phyloP scores from a whole-genome alignment of 2,329 filamentous ascomycete genomes.

The Colletotrichum tanaceti region DNA sequence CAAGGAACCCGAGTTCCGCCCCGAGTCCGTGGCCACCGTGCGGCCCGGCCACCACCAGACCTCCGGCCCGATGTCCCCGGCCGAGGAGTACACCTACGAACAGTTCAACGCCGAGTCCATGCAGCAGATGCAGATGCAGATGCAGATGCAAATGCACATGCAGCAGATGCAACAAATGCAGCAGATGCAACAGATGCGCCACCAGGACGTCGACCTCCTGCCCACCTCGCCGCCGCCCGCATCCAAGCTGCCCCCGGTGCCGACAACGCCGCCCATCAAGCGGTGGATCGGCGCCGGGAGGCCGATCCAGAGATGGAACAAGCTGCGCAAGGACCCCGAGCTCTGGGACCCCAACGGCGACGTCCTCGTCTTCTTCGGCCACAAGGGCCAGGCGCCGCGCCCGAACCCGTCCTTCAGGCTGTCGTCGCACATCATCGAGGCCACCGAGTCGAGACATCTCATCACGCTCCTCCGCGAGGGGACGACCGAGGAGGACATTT shows the following conservation, averaged over 20 bases:
- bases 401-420: constrained; percentile 67
- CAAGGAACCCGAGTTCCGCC: constrained; percentile 52
- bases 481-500: constrained; percentile 60
- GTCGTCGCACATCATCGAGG: constrained; percentile 69
- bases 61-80: constrained; percentile 16
- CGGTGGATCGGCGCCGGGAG: constrained; percentile 65
- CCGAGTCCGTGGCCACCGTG: constrained; percentile 54
- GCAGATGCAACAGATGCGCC: constrained; percentile 33
- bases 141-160: constrained; percentile 27
- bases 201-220: constrained; percentile 32
- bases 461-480: constrained; percentile 66
- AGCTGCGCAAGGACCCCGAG: constrained; percentile 69
- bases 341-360: constrained; percentile 72
- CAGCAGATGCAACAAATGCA: constrained; percentile 24
- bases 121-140: constrained; percentile 36
- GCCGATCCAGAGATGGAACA: constrained; percentile 65
- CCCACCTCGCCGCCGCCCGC: constrained; percentile 41
- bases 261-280: constrained; percentile 56
- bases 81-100: constrained; percentile 42
- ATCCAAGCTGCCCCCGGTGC: constrained; percentile 44
- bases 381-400: constrained; percentile 56
- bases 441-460: constrained; percentile 65
- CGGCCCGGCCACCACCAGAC: constrained; percentile 43
- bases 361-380: constrained; percentile 67
- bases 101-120: constrained; percentile 31